A percentile compares a stretch with the other conserved stretches of the same genome.
These are phyloP conservation scores for Cynanchum wilfordii DNA, from an alignment of 257 asterid species.

Conservation along the genomic window DNA sequence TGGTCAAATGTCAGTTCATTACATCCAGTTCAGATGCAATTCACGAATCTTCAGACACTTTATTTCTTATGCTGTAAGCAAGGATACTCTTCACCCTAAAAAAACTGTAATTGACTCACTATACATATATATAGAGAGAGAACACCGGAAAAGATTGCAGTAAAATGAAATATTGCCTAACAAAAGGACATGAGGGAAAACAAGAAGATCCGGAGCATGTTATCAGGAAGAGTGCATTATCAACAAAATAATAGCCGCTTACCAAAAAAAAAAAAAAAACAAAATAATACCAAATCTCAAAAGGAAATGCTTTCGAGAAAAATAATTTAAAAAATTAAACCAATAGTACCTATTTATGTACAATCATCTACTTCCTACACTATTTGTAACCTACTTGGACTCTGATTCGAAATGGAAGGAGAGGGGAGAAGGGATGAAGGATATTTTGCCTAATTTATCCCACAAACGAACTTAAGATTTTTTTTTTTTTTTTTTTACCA, in stretches of 20 bases:
- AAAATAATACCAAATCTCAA: conserved; percentile 45
- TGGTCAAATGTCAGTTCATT: no score
- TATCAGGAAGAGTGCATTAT: not conserved
- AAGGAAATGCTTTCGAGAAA: conserved; percentile 32
- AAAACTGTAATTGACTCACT: no score
- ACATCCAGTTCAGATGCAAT: not conserved
- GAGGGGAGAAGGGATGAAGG: not conserved
- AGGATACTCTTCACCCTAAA: not conserved
- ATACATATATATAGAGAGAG: no score
- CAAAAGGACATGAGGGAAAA: not conserved
- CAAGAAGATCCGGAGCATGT: no score
- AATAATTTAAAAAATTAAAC: conserved; percentile 9
- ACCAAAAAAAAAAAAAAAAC: no score
- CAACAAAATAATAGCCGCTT: conserved; percentile 30
- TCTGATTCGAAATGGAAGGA: not conserved
- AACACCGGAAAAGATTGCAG: no score
- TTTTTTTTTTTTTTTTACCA: not conserved
- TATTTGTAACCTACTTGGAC: not conserved
- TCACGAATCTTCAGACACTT: not conserved
- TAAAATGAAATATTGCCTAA: not conserved
- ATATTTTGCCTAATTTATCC: conserved; percentile 3
- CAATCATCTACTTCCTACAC: conserved; percentile 9
- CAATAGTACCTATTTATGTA: conserved; percentile 3
- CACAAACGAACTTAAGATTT: not conserved
- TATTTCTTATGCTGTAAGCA: not conserved